Evolutionary conservation across 306 rosid genomes (phyloP).

Genomic region (Glycine tomentella): DNA sequence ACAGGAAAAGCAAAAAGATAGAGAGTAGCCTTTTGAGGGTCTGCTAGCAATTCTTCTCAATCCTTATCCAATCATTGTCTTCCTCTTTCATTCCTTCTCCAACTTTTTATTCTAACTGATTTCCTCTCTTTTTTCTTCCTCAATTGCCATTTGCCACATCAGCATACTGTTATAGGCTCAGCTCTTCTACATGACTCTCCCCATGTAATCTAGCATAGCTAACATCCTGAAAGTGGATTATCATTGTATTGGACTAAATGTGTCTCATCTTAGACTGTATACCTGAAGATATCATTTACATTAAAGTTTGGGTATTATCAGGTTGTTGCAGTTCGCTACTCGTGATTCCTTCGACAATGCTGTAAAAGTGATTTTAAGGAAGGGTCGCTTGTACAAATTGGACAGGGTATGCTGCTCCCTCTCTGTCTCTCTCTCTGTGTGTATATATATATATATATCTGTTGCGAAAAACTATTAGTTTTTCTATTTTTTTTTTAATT

Average conservation of each 20-base stretch:
- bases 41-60: not conserved
- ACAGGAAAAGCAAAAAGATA: constrained; percentile 1
- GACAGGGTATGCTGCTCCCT: constrained; percentile 72
- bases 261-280: not conserved
- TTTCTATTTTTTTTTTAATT: constrained; percentile 21
- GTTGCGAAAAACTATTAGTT: not conserved
- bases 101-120: not conserved
- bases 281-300: constrained; percentile 19
- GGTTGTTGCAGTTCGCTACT: constrained; percentile 78
- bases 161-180: not conserved
- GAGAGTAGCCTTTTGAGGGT: not conserved
- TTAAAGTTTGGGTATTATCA: constrained; percentile 50
- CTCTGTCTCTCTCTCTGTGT: too few species aligned
- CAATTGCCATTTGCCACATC: not conserved
- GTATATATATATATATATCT: constrained; percentile 17
- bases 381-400: constrained; percentile 63
- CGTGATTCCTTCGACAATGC: constrained; percentile 52
- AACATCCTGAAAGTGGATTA: constrained; percentile 2
- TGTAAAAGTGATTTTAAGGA: constrained; percentile 36
- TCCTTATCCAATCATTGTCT: not conserved
- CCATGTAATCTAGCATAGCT: not conserved
- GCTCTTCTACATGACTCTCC: not conserved
- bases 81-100: constrained; percentile 7
- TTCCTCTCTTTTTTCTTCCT: not conserved
- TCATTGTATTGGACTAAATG: constrained; percentile 2